Evolutionary conservation across 2,329 filamentous ascomycete species (phyloP).

Genomic region (Fusarium lyarnte): DNA sequence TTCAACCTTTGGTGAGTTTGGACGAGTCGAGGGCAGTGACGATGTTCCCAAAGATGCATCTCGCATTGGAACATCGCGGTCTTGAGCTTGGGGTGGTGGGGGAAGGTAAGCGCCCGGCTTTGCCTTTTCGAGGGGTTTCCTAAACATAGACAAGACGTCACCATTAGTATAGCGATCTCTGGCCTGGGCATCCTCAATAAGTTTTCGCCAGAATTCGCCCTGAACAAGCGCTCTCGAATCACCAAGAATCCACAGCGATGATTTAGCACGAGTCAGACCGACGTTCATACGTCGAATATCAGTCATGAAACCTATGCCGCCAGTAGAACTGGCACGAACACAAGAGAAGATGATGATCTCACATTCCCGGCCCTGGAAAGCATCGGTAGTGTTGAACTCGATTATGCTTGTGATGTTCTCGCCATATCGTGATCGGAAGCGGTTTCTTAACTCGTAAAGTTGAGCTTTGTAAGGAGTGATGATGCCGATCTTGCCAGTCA

Average conservation of each 20-base stretch:
- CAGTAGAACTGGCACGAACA: slow-evolving; percentile 88
- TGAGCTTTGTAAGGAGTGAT: slow-evolving; percentile 99
- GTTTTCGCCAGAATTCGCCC: slow-evolving; percentile 88
- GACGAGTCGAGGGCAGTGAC: slow-evolving; percentile 17
- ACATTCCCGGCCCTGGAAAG: slow-evolving; percentile 95
- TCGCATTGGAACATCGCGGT: slow-evolving; percentile 32
- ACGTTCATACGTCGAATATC: slow-evolving; percentile 99
- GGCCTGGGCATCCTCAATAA: slow-evolving; percentile 82
- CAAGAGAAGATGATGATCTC: slow-evolving; percentile 99
- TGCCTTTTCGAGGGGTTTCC: slow-evolving; percentile 54
- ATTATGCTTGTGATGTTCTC: slow-evolving; percentile 78
- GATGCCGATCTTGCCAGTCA: slow-evolving; percentile 88
- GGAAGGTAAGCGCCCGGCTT: slow-evolving; percentile 39
- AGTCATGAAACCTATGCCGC: slow-evolving; percentile 97
- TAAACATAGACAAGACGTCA: slow-evolving; percentile 61
- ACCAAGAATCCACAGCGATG: slow-evolving; percentile 94
- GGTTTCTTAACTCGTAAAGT: slow-evolving; percentile 78
- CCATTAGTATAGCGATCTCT: slow-evolving; percentile 82
- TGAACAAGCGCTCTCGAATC: slow-evolving; percentile 87
- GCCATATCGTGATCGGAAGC: slow-evolving; percentile 79
- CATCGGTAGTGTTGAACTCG: slow-evolving; percentile 99
- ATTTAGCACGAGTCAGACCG: slow-evolving; percentile 94
- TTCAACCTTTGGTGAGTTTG: slow-evolving; percentile 16
- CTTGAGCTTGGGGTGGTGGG: slow-evolving; percentile 8
- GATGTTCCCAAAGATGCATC: slow-evolving; percentile 25